Evolutionary conservation across 306 rosid species (phyloP), one percentile per base, ranked within the genome.

Genomic region (Prunus davidiana): DNA sequence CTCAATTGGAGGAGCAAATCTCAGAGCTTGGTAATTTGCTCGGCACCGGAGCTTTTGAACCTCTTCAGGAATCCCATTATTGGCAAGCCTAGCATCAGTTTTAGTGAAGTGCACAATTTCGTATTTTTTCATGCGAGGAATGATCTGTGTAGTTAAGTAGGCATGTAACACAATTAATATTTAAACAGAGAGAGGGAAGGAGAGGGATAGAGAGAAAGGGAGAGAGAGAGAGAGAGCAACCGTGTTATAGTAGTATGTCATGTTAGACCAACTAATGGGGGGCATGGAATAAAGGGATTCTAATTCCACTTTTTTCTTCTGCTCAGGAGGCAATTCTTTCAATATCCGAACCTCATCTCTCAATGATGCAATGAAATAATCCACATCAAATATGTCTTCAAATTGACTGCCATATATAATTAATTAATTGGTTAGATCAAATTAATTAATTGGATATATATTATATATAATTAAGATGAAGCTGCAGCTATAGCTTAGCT

Each of bases 241-340:
- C 92, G 87, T 90, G 24, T 91, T 84, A 66, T 84, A 83, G 63
- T 93, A 93, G 88, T 91, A 91, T 0, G 96, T 75, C 73, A 93
- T 87, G 60, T 85, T 78, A 50, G 98, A 93, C 98, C 98, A 93
- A 76, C 98, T 93, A 69, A 91, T 81, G 3, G 98, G 98, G 4
- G 97, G 81, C 88, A 93, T 81, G 46, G 94, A 84, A 69, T 86
- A 82, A 24, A 76, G 79, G 20, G 61, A 63, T 64, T 81, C 86
- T 5, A 38, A 55, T 84, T 89, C 86, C 70, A 93, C 85, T 84
- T 89, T 87, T 82, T 47, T 85, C 88, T 88, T 88, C 74, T 84
- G 87, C 87, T 88, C 71, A 5, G 89, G 87, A 41, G 97, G 98
- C 68, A 93, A 75, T 69, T 90, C 81, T 85, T 84, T 90, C 60